A percentile compares a stretch with the other conserved stretches of the same genome.
Evolutionary conservation across 2,329 filamentous ascomycete species (phyloP).

Genomic region (Lasiodiplodia sp.): DNA sequence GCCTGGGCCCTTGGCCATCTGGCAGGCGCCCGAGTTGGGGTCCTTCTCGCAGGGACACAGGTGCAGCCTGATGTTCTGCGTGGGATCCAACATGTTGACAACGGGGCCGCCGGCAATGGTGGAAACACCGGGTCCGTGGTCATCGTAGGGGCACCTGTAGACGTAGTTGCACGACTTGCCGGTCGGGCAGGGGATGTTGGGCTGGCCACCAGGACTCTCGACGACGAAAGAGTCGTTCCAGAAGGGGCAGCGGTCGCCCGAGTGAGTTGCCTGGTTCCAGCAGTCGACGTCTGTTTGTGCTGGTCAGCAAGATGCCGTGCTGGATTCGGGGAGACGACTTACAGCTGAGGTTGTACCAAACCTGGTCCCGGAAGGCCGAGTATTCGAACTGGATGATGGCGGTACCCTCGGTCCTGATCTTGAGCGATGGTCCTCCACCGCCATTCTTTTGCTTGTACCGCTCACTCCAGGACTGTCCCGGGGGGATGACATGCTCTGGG

Average conservation of each 20-base stretch:
- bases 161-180: background rate
- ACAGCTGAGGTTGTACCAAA: slow-evolving; percentile 20
- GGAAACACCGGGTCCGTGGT: background rate
- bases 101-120: slow-evolving; percentile 67
- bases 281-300: slow-evolving; percentile 9
- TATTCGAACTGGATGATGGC: slow-evolving; percentile 1
- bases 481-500: background rate
- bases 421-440: background rate
- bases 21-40: background rate
- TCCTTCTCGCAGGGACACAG: slow-evolving; percentile 56
- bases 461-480: background rate
- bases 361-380: background rate
- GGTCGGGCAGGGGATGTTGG: slow-evolving; percentile 1
- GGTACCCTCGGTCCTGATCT: background rate
- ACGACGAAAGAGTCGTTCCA: slow-evolving; percentile 6
- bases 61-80: slow-evolving; percentile 99
- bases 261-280: slow-evolving; percentile 1
- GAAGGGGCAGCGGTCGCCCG: background rate
- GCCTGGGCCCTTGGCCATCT: background rate
- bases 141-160: slow-evolving; percentile 5
- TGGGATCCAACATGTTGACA: slow-evolving; percentile 87
- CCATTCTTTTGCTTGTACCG: background rate
- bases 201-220: background rate
- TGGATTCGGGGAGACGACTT: background rate
- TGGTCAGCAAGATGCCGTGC: background rate